Evolutionary conservation across 1,139 yeast genomes (phyloP).

Genomic region (Kodamaea alishanica): DNA sequence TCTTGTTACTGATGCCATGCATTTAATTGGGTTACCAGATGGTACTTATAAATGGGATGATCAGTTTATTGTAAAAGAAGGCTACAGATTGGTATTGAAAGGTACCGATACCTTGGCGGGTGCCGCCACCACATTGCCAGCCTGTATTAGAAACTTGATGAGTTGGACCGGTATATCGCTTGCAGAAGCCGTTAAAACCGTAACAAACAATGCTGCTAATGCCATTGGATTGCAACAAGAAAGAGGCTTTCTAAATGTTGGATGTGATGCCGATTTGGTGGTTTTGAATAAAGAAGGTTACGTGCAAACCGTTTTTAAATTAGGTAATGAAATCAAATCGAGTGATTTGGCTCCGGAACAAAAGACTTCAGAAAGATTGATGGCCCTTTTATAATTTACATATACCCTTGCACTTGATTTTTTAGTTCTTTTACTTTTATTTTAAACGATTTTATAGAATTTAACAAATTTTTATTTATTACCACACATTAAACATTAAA

Average conservation of each 20-base stretch:
- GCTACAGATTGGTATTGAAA: conserved; percentile 45
- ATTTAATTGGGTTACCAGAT: conserved; percentile 49
- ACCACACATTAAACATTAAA: not conserved
- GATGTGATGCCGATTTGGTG: conserved; percentile 60
- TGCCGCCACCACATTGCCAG: conserved; percentile 55
- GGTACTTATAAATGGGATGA: conserved; percentile 51
- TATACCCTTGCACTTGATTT: too few species aligned
- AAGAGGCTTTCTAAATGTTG: conserved; percentile 51
- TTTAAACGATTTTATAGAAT: too few species aligned
- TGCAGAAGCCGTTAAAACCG: conserved; percentile 54
- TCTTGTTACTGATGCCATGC: conserved; percentile 63
- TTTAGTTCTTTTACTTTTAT: too few species aligned
- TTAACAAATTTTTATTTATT: too few species aligned
- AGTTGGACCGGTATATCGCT: conserved; percentile 50
- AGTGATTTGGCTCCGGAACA: conserved; percentile 11
- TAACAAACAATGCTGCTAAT: conserved; percentile 55
- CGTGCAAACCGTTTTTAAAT: conserved; percentile 49
- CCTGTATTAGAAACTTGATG: conserved; percentile 52
- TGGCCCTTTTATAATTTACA: conserved; percentile 10
- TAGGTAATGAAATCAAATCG: conserved; percentile 36
- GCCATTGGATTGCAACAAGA: conserved; percentile 42
- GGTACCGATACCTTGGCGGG: conserved; percentile 65
- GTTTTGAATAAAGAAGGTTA: conserved; percentile 45
- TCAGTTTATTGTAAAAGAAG: conserved; percentile 48
- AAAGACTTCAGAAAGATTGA: conserved; percentile 6